phyloP scores from a whole-genome alignment of 192 early-diverging fungal species.

The Rhizophagus prolifer region DNA sequence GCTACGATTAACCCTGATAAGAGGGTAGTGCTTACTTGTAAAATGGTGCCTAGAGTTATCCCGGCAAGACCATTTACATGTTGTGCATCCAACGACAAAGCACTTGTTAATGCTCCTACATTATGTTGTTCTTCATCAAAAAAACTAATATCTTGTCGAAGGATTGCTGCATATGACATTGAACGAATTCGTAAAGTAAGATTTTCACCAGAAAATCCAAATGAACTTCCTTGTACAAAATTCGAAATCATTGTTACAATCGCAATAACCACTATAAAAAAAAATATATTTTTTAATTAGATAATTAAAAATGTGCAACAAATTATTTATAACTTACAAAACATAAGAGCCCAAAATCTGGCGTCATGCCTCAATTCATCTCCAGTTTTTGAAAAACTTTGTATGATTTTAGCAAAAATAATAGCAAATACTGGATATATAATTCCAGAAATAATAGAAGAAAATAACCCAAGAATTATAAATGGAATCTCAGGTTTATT shows the following conservation, averaged over 20 bases:
- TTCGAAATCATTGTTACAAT: conserved; percentile 7
- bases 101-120: conserved; percentile 68
- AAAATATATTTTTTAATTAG: neutral
- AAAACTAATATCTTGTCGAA: conserved; percentile 71
- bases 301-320: neutral
- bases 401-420: conserved; percentile 52
- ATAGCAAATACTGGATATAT: conserved; percentile 77
- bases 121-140: conserved; percentile 71
- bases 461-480: conserved; percentile 7
- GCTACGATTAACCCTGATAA: conserved; percentile 40
- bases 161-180: conserved; percentile 59
- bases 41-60: conserved; percentile 27
- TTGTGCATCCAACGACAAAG: conserved; percentile 69
- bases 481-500: conserved; percentile 19
- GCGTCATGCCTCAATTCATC: conserved; percentile 31
- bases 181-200: conserved; percentile 64
- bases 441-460: neutral
- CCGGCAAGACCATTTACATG: conserved; percentile 38
- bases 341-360: conserved; percentile 50
- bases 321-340: conserved; percentile 32
- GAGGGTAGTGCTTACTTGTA: conserved; percentile 33
- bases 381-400: conserved; percentile 15
- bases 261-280: conserved; percentile 18
- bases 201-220: conserved; percentile 52
- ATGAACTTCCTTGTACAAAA: conserved; percentile 17